These are phyloP conservation scores for Fusarium odoratissimum DNA, from an alignment of 2,329 filamentous ascomycete species.

Conservation along the genomic window DNA sequence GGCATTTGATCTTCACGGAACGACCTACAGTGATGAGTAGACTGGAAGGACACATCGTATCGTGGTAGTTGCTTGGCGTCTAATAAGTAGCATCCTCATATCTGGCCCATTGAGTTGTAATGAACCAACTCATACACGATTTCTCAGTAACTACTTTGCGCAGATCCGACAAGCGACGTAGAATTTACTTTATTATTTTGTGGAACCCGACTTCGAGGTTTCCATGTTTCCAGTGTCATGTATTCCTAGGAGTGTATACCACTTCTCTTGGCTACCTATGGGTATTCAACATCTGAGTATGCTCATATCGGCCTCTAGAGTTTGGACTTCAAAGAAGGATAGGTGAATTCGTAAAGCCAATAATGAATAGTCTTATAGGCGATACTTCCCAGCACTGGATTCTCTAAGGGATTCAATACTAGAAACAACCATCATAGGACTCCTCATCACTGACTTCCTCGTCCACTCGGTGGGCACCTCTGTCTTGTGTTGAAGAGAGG, in stretches of 20 bases:
- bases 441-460: not conserved
- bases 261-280: not conserved
- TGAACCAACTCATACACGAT: not conserved
- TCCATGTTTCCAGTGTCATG: not conserved
- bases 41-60: not conserved
- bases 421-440: not conserved
- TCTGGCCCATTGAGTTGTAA: not conserved
- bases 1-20: conserved; percentile 65
- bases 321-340: not conserved
- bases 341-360: not conserved
- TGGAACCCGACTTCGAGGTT: not conserved
- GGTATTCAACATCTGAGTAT: too few species aligned
- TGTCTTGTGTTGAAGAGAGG: not conserved
- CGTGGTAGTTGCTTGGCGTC: not conserved
- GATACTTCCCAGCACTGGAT: not conserved
- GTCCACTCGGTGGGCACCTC: not conserved
- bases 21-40: conserved; percentile 41
- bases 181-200: not conserved
- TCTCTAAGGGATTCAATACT: too few species aligned
- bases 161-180: not conserved
- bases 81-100: not conserved
- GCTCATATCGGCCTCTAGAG: not conserved
- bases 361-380: not conserved
- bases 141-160: not conserved
- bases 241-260: not conserved